These are phyloP conservation scores for Populus hybrid DNA, from an alignment of 441 rosid species.

Conservation along the genomic window DNA sequence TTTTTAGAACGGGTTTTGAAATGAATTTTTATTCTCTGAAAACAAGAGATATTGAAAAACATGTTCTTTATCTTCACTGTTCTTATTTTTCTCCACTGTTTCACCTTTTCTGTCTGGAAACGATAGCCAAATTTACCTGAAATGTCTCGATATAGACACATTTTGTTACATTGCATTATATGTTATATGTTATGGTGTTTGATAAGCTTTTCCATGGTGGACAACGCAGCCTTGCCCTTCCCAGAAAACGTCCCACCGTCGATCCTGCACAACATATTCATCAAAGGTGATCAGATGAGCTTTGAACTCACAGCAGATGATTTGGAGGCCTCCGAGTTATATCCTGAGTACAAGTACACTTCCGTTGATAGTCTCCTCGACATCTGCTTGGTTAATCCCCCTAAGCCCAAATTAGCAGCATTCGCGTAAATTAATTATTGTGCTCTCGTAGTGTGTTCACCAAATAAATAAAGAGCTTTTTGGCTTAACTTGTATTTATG, in stretches of 20 bases:
- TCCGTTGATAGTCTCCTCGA: conserved; percentile 35
- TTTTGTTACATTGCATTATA: too few species aligned
- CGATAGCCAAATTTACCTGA: too few species aligned
- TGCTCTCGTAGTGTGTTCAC: neutral
- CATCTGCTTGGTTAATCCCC: conserved; percentile 29
- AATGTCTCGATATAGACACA: too few species aligned
- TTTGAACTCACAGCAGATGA: conserved; percentile 31
- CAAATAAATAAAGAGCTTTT: too few species aligned
- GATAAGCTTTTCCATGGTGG: too few species aligned
- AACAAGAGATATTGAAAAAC: too few species aligned
- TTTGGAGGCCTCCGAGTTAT: conserved; percentile 38
- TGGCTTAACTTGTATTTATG: too few species aligned
- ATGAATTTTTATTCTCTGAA: too few species aligned
- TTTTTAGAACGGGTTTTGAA: too few species aligned
- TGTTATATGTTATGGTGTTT: neutral
- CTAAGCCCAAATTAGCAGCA: conserved; percentile 27
- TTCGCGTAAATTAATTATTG: conserved; percentile 13
- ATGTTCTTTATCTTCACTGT: too few species aligned
- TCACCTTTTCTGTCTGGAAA: too few species aligned
- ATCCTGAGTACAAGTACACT: conserved; percentile 37
- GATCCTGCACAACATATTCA: conserved; percentile 35
- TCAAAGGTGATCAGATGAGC: conserved; percentile 42
- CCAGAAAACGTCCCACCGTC: conserved; percentile 36
- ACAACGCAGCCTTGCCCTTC: conserved; percentile 25
- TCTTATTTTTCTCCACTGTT: too few species aligned